phyloP scores from a whole-genome alignment of 371 early-diverging fungal species.

The Lichtheimia hyalospora region DNA sequence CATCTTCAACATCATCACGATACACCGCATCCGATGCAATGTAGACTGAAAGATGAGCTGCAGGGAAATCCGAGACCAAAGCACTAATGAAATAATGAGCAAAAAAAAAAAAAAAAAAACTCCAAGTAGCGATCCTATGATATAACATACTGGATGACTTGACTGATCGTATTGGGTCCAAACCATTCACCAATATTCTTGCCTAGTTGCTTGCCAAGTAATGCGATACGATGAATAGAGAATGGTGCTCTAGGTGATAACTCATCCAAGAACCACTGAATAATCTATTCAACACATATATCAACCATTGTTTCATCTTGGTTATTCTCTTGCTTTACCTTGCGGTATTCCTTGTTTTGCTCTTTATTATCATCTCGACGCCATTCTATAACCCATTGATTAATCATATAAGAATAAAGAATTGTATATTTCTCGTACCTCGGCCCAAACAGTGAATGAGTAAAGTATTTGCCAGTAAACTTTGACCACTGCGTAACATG shows the following conservation, averaged over 20 bases:
- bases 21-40: conserved; percentile 79
- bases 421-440: conserved; percentile 32
- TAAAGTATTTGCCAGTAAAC: conserved; percentile 85
- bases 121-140: not conserved
- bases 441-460: conserved; percentile 69
- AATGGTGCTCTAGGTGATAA: conserved; percentile 73
- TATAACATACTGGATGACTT: conserved; percentile 74
- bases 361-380: conserved; percentile 38
- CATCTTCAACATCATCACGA: conserved; percentile 54
- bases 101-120: too few species aligned
- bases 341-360: conserved; percentile 39
- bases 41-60: conserved; percentile 64
- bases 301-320: not conserved
- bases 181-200: conserved; percentile 97
- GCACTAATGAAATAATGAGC: conserved; percentile 42
- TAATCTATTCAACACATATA: conserved; percentile 47
- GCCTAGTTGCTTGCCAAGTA: conserved; percentile 81
- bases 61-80: conserved; percentile 63
- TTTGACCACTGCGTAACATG: conserved; percentile 96
- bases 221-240: conserved; percentile 91
- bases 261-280: conserved; percentile 85
- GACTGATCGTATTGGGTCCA: conserved; percentile 92
- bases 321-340: conserved; percentile 21
- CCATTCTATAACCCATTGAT: conserved; percentile 42
- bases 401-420: not conserved